These are phyloP conservation scores for Austroboletus olivaceoglutinosus DNA, from an alignment of 1,284 basidiomycete genomes.

Conservation along the genomic window DNA sequence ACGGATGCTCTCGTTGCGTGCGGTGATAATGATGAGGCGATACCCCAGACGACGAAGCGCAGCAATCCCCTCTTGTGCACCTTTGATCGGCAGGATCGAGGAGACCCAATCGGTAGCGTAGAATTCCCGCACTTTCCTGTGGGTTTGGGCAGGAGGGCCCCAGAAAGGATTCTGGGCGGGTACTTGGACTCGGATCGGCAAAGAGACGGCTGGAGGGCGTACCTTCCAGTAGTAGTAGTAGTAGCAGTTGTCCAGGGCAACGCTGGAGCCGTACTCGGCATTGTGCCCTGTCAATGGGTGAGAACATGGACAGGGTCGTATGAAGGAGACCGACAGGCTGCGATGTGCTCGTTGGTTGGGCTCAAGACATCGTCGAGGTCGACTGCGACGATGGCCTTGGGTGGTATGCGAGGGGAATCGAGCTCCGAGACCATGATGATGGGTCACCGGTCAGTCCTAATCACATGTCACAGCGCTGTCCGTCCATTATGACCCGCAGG, in stretches of 20 bases:
- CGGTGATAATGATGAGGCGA: conserved; percentile 72
- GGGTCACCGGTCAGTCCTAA: not conserved
- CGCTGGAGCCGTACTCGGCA: conserved; percentile 53
- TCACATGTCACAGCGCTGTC: not conserved
- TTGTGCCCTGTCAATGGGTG: conserved; percentile 61
- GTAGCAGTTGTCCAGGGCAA: conserved; percentile 55
- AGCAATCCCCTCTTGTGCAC: conserved; percentile 61
- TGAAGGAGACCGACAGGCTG: conserved; percentile 52
- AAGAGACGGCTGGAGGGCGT: conserved; percentile 39
- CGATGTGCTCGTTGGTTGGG: conserved; percentile 64
- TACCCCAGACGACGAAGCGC: conserved; percentile 63
- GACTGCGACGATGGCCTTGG: conserved; percentile 57
- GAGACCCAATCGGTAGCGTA: conserved; percentile 54
- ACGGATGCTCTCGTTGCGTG: conserved; percentile 56
- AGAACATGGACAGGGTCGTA: not conserved
- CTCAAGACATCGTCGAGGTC: conserved; percentile 79
- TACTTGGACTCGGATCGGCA: conserved; percentile 40
- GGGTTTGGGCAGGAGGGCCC: conserved; percentile 64
- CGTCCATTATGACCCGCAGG: not conserved
- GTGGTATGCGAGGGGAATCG: not conserved
- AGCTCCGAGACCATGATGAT: not conserved
- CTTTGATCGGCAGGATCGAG: conserved; percentile 55
- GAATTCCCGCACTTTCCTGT: conserved; percentile 59
- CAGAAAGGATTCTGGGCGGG: conserved; percentile 59
- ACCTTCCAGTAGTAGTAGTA: conserved; percentile 35